A percentile compares a stretch with the other conserved stretches of the same genome.
phyloP scores from a whole-genome alignment of 306 rosid species.

The Benincasa hispida region DNA sequence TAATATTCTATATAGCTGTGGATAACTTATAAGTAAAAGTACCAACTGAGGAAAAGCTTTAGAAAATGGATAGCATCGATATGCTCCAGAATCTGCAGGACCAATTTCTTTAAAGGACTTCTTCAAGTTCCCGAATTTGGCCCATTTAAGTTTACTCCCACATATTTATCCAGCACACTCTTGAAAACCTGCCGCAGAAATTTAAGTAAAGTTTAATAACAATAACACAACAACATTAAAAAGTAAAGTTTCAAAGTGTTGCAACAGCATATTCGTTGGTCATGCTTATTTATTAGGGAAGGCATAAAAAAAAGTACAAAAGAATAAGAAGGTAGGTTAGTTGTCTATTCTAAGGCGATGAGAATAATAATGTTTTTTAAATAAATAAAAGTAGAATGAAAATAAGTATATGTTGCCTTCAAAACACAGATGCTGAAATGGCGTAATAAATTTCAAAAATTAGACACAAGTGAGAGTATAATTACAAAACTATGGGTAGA shows the following conservation, averaged over 20 bases:
- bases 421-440: not conserved
- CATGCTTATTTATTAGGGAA: not conserved
- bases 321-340: not conserved
- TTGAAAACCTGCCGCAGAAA: slow-evolving; percentile 56
- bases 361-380: not conserved
- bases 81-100: slow-evolving; percentile 34
- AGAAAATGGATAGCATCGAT: slow-evolving; percentile 44
- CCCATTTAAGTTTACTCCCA: slow-evolving; percentile 56
- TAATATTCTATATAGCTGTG: slow-evolving; percentile 21
- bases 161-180: slow-evolving; percentile 67
- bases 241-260: slow-evolving; percentile 4
- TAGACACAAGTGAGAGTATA: not conserved
- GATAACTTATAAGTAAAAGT: slow-evolving; percentile 24
- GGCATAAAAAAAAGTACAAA: not conserved
- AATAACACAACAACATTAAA: not conserved
- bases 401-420: not conserved
- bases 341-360: not conserved
- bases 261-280: not conserved
- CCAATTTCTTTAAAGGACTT: slow-evolving; percentile 29
- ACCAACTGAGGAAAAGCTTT: slow-evolving; percentile 23
- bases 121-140: slow-evolving; percentile 35
- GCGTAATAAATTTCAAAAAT: not conserved
- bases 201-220: not conserved
- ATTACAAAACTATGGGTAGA: not conserved
- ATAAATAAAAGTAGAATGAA: not conserved